Percentiles rank a stretch among this genome's conserved stretches.
These are phyloP conservation scores for Pythium biforme DNA, from an alignment of 352 stramenopile species.

Conservation along the genomic window DNA sequence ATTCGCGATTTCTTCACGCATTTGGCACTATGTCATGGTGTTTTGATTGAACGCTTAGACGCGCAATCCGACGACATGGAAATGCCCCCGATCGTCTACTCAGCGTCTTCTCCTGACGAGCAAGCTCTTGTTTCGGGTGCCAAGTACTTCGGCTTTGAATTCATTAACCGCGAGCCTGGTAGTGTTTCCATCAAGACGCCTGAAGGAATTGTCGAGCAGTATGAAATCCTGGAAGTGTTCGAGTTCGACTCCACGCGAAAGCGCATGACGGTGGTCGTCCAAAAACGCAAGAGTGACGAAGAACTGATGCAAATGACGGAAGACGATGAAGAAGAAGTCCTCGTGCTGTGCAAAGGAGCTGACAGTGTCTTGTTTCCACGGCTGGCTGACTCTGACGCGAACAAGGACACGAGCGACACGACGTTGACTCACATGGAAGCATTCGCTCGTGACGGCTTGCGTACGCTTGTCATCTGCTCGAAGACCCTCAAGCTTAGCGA, in stretches of 20 bases:
- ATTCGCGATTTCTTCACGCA: conserved; percentile 86
- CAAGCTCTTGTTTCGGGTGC: conserved; percentile 81
- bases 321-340: conserved; percentile 67
- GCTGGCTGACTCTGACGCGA: conserved; percentile 40
- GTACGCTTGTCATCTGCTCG: conserved; percentile 83
- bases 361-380: conserved; percentile 87
- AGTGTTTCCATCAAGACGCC: conserved; percentile 68
- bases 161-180: conserved; percentile 67
- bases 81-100: conserved; percentile 63
- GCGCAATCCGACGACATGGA: conserved; percentile 43
- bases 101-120: conserved; percentile 89
- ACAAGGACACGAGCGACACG: conserved; percentile 36
- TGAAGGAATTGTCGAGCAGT: conserved; percentile 58
- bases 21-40: conserved; percentile 93
- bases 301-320: conserved; percentile 70
- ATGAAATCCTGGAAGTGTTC: conserved; percentile 92
- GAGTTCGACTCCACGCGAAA: conserved; percentile 92
- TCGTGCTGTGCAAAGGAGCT: conserved; percentile 78
- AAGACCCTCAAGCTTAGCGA: conserved; percentile 52
- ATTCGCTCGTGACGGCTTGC: conserved; percentile 86
- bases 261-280: conserved; percentile 85
- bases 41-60: conserved; percentile 94
- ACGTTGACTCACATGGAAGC: conserved; percentile 74
- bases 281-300: conserved; percentile 63
- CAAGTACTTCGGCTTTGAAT: conserved; percentile 87